phyloP scores from a whole-genome alignment of 164 flowering plant genomes.

The Saururus chinensis region DNA sequence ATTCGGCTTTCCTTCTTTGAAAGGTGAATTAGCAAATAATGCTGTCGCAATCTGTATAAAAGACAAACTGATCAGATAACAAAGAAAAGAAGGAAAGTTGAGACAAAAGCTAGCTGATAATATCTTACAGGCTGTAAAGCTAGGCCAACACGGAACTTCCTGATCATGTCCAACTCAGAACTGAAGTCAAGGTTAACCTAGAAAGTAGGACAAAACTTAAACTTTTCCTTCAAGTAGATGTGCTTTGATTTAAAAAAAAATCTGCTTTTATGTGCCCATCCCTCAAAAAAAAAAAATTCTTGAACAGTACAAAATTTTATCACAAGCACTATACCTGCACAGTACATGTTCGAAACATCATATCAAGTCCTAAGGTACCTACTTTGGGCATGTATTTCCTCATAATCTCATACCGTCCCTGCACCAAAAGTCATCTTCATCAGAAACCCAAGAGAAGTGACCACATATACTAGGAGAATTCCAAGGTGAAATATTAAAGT shows the following conservation, averaged over 20 bases:
- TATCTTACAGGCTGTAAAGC: slow-evolving; percentile 90
- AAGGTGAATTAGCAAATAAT: slow-evolving; percentile 96
- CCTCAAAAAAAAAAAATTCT: too few relatives aligned
- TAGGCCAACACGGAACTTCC: slow-evolving; percentile 93
- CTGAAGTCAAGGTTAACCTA: slow-evolving; percentile 95
- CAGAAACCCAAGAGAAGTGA: not conserved
- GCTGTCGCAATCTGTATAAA: slow-evolving; percentile 89
- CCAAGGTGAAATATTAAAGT: too few relatives aligned
- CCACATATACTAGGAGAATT: too few relatives aligned
- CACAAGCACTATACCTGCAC: slow-evolving; percentile 65
- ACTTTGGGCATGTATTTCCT: slow-evolving; percentile 96
- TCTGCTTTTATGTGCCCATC: too few relatives aligned
- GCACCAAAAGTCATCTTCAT: slow-evolving; percentile 27
- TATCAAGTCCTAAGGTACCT: slow-evolving; percentile 92
- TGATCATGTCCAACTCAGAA: slow-evolving; percentile 96
- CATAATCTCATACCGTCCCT: slow-evolving; percentile 97
- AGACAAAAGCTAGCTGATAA: slow-evolving; percentile 1
- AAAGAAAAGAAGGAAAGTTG: not conserved
- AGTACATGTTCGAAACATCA: slow-evolving; percentile 99
- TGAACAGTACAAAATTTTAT: not conserved
- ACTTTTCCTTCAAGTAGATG: too few relatives aligned
- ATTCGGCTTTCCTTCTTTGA: slow-evolving; percentile 95
- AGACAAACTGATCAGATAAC: slow-evolving; percentile 18
- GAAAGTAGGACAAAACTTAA: not conserved
- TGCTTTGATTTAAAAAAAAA: too few relatives aligned